phyloP scores from a whole-genome alignment of 768 basidiomycete genomes.

The Pleurotus tuber-regium region DNA sequence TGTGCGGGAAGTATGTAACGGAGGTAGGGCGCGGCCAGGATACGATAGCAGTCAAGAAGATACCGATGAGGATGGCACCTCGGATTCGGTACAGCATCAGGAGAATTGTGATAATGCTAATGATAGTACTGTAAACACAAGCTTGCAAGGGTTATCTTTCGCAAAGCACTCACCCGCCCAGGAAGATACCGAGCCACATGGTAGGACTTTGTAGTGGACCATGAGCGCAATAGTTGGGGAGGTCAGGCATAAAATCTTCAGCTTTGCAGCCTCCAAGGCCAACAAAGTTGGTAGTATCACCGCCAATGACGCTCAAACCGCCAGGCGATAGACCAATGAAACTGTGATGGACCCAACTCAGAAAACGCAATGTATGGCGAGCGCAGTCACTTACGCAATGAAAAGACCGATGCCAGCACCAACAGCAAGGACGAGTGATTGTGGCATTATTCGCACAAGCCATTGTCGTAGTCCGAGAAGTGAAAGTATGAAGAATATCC shows the following conservation, averaged over 20 bases:
- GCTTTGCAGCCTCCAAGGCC: slow-evolving; percentile 73
- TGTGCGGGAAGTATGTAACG: slow-evolving; percentile 83
- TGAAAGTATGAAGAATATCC: slow-evolving; percentile 80
- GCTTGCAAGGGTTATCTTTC: slow-evolving; percentile 3
- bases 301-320: slow-evolving; percentile 76
- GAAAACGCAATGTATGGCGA: background rate
- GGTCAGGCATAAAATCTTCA: slow-evolving; percentile 45
- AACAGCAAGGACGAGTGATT: slow-evolving; percentile 80
- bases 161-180: slow-evolving; percentile 60
- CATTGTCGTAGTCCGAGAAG: slow-evolving; percentile 85
- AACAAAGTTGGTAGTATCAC: slow-evolving; percentile 66
- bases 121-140: background rate
- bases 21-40: slow-evolving; percentile 85
- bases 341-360: slow-evolving; percentile 29
- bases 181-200: slow-evolving; percentile 87
- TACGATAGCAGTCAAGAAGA: slow-evolving; percentile 79
- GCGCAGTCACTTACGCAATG: slow-evolving; percentile 59
- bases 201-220: slow-evolving; percentile 72
- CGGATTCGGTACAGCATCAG: slow-evolving; percentile 84
- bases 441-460: slow-evolving; percentile 86
- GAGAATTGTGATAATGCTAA: slow-evolving; percentile 69
- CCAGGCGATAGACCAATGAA: slow-evolving; percentile 71
- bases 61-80: slow-evolving; percentile 80
- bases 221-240: slow-evolving; percentile 59
- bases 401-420: slow-evolving; percentile 88